Base-by-base conservation (phyloP, 305 asterid genomes). In the Andrographis paniculata region DNA sequence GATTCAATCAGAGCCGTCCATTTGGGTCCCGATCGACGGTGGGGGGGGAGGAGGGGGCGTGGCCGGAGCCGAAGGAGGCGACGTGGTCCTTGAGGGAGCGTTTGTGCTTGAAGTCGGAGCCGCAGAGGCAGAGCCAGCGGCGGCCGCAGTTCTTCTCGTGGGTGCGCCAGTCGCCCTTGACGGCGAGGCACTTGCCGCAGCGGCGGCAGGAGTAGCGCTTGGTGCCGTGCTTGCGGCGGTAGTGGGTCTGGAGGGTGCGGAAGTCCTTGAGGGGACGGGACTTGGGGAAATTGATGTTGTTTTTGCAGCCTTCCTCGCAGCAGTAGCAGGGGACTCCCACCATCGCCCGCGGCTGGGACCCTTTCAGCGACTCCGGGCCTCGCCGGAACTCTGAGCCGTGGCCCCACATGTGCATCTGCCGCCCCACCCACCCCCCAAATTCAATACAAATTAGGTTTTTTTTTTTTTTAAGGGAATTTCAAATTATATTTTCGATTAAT, bases 381-480 rank as follows among this genome's bases (percentile, higher is more conserved):
- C 77, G 84, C 53, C 93, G 60, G 69, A 80, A 87, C 36, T 83
- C 82, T 5, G 96, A 83, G 47, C 95, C 96, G 56, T 87, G 96
- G 17, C 96, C 95, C 95, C 96, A 87, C 95, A 87, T 83, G 35
- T 87, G 96, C 96, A 87, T 87, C 96, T 86, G 49, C 19, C 3
- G 2, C 11, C n/a, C n/a, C n/a, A n/a, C n/a, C n/a, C n/a, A n/a
- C n/a, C n/a, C n/a, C n/a, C n/a, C n/a, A n/a, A n/a, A n/a, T n/a
- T n/a, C n/a, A n/a, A n/a, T n/a, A n/a, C n/a, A n/a, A n/a, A n/a
- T n/a, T n/a, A n/a, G n/a, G n/a, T n/a, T n/a, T n/a, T n/a, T n/a
- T n/a, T n/a, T n/a, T n/a, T n/a, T n/a, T n/a, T n/a, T n/a, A n/a
- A n/a, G n/a, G n/a, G n/a, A n/a, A n/a, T n/a, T n/a, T n/a, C n/a